These are phyloP conservation scores for Puccinia hordei DNA, from an alignment of 1,284 basidiomycete genomes.

Conservation along the genomic window DNA sequence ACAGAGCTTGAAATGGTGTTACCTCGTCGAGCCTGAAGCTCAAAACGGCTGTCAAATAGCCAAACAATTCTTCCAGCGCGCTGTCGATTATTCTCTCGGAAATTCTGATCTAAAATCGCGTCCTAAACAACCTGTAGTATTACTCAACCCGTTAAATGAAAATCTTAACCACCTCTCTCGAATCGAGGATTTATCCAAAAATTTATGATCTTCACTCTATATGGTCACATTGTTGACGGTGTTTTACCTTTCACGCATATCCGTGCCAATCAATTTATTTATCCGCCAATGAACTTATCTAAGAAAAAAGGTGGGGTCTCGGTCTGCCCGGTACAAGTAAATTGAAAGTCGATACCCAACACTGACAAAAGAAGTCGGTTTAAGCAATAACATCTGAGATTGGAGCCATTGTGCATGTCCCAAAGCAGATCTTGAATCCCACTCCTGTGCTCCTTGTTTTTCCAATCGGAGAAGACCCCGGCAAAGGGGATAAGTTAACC, in stretches of 20 bases:
- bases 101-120: background rate
- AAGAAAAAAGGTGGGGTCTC: no score
- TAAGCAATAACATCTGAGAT: no score
- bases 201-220: background rate
- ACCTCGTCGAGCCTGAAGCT: background rate
- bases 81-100: conserved; percentile 25
- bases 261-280: background rate
- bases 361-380: no score
- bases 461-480: no score
- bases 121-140: background rate
- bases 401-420: no score
- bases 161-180: conserved; percentile 5
- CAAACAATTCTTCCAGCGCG: conserved; percentile 23
- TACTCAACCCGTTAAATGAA: conserved; percentile 9
- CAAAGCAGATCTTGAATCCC: no score
- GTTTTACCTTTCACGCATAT: background rate
- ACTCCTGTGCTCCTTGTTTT: no score
- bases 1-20: conserved; percentile 1
- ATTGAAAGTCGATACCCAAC: no score
- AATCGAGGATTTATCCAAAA: conserved; percentile 6
- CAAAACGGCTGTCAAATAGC: conserved; percentile 19
- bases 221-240: background rate
- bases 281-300: no score
- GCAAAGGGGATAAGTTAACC: no score
- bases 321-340: no score